Evolutionary conservation across 306 rosid genomes (phyloP).

Genomic region (Gleditsia sinensis): DNA sequence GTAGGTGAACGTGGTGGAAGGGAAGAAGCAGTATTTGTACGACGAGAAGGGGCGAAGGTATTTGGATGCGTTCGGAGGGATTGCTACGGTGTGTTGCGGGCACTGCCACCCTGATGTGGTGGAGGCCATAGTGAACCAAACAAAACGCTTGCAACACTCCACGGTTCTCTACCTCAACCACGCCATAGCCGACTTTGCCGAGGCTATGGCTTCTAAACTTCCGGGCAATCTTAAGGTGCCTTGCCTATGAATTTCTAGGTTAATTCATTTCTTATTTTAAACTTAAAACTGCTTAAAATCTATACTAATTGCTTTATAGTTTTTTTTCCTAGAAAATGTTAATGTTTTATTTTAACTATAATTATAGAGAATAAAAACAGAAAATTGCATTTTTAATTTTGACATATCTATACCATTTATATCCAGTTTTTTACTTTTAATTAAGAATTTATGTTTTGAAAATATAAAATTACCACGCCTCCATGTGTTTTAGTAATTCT

Average conservation of each 20-base stretch:
- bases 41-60: conserved; percentile 89
- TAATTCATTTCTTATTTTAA: too few species aligned
- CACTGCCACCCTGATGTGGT: conserved; percentile 98
- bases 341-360: too few species aligned
- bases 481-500: neutral
- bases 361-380: too few species aligned
- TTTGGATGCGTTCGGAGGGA: conserved; percentile 89
- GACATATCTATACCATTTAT: too few species aligned
- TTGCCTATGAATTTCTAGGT: too few species aligned
- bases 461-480: too few species aligned
- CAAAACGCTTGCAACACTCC: conserved; percentile 77
- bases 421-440: too few species aligned
- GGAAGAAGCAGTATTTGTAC: conserved; percentile 82
- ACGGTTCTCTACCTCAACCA: conserved; percentile 83
- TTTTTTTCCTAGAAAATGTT: too few species aligned
- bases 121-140: conserved; percentile 71
- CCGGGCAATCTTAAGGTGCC: conserved; percentile 88
- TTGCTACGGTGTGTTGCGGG: conserved; percentile 94
- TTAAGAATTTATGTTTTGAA: too few species aligned
- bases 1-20: conserved; percentile 83
- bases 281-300: too few species aligned
- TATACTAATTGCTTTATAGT: too few species aligned
- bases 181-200: conserved; percentile 78
- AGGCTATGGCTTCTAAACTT: conserved; percentile 80
- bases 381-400: too few species aligned